Conservation (phyloP, 805 yeast genomes). For the Candida boidinii region DNA sequence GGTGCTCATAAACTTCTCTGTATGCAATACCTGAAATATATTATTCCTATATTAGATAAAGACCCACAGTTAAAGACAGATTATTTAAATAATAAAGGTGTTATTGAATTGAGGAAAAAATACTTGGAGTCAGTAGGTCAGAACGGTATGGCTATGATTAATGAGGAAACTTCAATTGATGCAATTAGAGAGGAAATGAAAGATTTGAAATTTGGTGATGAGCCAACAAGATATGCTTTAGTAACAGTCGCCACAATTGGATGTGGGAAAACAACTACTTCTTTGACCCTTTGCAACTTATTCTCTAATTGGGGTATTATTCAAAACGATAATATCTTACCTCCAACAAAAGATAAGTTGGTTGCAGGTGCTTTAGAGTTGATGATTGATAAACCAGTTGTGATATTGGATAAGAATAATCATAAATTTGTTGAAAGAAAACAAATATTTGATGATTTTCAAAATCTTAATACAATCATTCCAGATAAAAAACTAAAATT, state of each 20-base stretch:
- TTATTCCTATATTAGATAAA: constrained; percentile 41
- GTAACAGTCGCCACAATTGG: constrained; percentile 89
- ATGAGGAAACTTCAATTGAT: constrained; percentile 33
- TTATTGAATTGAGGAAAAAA: constrained; percentile 60
- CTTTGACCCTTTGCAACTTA: constrained; percentile 46
- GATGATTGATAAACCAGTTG: constrained; percentile 36
- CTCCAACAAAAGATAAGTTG: constrained; percentile 38
- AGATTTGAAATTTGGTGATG: constrained; percentile 19
- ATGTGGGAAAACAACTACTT: constrained; percentile 88
- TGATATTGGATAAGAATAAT: constrained; percentile 78
- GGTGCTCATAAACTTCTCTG: constrained; percentile 53
- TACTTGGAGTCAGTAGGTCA: constrained; percentile 49
- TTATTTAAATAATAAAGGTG: constrained; percentile 55
- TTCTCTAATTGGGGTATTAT: constrained; percentile 62
- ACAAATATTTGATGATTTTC: constrained; percentile 50
- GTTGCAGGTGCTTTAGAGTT: constrained; percentile 36
- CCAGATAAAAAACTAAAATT: constrained; percentile 41
- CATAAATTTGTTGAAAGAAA: constrained; percentile 62
- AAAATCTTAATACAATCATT: constrained; percentile 31
- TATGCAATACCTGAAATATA: constrained; percentile 61
- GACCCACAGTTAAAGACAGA: constrained; percentile 37
- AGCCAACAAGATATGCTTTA: constrained; percentile 46
- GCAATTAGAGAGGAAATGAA: constrained; percentile 19
- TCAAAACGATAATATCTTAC: constrained; percentile 71
- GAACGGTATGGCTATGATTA: constrained; percentile 47